Conservation (phyloP, 2,329 filamentous ascomycete species). For the Thelonectria blattea region DNA sequence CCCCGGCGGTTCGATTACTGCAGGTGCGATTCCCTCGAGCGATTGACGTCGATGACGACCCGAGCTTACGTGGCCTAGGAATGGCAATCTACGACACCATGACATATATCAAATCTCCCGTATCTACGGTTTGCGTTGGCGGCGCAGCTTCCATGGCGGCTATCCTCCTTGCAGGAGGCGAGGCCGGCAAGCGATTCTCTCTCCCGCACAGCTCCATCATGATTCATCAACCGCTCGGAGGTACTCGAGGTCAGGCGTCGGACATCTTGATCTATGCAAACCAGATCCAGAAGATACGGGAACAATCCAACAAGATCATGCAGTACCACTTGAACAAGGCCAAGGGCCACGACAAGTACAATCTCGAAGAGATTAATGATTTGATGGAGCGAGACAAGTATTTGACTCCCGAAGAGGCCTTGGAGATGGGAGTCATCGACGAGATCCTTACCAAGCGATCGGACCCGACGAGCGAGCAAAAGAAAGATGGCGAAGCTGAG, state of each 20-base stretch:
- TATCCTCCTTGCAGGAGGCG: constrained; percentile 84
- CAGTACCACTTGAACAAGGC: constrained; percentile 81
- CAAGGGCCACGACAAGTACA: constrained; percentile 76
- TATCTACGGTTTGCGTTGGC: constrained; percentile 93
- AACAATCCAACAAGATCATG: constrained; percentile 90
- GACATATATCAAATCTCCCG: constrained; percentile 92
- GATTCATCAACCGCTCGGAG: constrained; percentile 93
- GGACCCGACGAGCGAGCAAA: constrained; percentile 45
- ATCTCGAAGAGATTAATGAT: constrained; percentile 83
- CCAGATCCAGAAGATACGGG: constrained; percentile 87
- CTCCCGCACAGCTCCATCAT: constrained; percentile 95
- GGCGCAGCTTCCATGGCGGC: constrained; percentile 96
- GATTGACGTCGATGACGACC: background rate
- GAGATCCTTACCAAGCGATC: constrained; percentile 77
- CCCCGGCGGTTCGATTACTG: constrained; percentile 88
- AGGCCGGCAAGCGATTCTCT: constrained; percentile 83
- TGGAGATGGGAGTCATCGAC: constrained; percentile 90
- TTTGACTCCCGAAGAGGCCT: constrained; percentile 84
- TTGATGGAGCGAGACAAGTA: constrained; percentile 98
- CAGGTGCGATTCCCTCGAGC: constrained; percentile 46
- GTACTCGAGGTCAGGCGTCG: constrained; percentile 67
- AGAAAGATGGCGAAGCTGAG: constrained; percentile 29
- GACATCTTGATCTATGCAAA: constrained; percentile 98
- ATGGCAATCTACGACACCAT: constrained; percentile 98
- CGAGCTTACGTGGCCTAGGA: constrained; percentile 45